A percentile compares a stretch with the other conserved stretches of the same genome.
These are phyloP conservation scores for Dacryopinax spathularia DNA, from an alignment of 768 basidiomycete species.

Conservation along the genomic window DNA sequence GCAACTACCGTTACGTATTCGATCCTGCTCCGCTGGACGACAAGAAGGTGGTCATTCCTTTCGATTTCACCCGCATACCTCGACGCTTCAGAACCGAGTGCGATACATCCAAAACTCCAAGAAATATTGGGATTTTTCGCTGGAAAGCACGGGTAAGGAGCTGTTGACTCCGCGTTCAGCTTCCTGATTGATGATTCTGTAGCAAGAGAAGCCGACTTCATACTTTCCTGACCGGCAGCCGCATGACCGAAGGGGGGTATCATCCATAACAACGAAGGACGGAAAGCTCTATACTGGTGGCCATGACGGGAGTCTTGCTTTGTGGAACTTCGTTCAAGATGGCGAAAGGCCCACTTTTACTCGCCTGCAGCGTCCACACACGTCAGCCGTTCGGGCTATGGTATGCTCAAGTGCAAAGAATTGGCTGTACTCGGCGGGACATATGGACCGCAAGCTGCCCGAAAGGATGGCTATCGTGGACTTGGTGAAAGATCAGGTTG, in stretches of 20 bases:
- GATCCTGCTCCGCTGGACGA: not conserved
- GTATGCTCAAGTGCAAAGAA: not conserved
- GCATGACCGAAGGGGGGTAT: not conserved
- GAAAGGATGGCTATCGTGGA: not conserved
- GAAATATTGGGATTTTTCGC: not conserved
- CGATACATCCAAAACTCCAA: no score
- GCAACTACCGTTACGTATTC: not conserved
- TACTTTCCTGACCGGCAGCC: not conserved
- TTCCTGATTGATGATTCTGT: not conserved
- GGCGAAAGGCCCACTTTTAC: not conserved
- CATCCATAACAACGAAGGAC: not conserved
- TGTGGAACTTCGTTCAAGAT: not conserved
- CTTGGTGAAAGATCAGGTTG: not conserved
- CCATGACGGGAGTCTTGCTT: not conserved
- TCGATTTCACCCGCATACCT: not conserved
- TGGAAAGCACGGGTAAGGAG: not conserved
- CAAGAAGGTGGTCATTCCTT: not conserved
- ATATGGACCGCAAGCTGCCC: not conserved
- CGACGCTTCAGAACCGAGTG: not conserved
- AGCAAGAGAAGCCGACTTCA: not conserved
- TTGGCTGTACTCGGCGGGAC: not conserved
- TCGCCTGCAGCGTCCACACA: not conserved
- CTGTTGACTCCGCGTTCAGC: not conserved
- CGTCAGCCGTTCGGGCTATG: not conserved
- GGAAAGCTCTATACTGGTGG: not conserved